A percentile compares a stretch with the other conserved stretches of the same genome.
Conservation (phyloP, 768 basidiomycete genomes). For the Paxillus involutus region DNA sequence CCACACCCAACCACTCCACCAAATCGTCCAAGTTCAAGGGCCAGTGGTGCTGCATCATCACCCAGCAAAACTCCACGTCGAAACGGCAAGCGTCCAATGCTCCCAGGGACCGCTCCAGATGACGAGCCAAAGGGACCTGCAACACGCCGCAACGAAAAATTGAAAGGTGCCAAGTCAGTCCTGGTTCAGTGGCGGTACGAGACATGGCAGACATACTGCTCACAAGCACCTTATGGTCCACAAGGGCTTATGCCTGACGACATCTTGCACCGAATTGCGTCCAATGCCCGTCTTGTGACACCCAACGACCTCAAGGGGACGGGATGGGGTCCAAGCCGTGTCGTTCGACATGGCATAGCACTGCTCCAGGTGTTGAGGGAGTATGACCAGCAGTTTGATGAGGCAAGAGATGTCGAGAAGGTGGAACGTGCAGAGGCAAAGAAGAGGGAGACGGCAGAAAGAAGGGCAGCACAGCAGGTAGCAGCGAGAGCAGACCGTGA, state of each 20-base stretch:
- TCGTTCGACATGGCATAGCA: conserved; percentile 17
- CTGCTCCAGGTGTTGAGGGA: conserved; percentile 16
- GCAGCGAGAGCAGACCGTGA: neutral
- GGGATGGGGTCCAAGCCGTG: conserved; percentile 10
- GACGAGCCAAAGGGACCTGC: neutral
- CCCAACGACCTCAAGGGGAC: conserved; percentile 10
- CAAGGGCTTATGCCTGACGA: conserved; percentile 24
- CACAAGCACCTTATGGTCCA: conserved; percentile 1
- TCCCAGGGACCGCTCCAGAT: too few species aligned
- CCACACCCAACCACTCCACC: neutral
- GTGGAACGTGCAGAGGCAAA: neutral
- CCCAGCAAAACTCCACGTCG: conserved; percentile 13
- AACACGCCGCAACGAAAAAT: neutral
- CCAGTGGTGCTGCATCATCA: neutral
- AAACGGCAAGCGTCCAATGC: conserved; percentile 25
- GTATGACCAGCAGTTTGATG: conserved; percentile 5
- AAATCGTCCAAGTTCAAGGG: neutral
- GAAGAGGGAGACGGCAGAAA: conserved; percentile 1
- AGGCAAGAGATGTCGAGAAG: conserved; percentile 7
- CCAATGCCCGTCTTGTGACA: conserved; percentile 3
- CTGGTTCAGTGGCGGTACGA: neutral
- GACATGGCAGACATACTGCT: neutral
- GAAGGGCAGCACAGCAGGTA: neutral
- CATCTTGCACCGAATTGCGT: conserved; percentile 21
- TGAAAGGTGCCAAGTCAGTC: neutral